These are phyloP conservation scores for Zalaria sp. DNA, from an alignment of 2,329 filamentous ascomycete species.

Conservation along the genomic window DNA sequence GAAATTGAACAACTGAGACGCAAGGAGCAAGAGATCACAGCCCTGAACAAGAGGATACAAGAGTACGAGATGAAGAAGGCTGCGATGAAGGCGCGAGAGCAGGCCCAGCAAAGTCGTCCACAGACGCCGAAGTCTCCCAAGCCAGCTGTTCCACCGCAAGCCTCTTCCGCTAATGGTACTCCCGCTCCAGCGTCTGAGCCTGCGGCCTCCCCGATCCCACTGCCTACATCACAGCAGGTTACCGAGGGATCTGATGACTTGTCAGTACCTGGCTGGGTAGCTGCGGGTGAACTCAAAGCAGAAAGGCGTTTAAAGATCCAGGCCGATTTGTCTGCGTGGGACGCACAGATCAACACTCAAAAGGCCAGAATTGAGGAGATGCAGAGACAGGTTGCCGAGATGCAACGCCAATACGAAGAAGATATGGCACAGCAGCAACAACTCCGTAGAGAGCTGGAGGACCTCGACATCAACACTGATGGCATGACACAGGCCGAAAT, in stretches of 20 bases:
- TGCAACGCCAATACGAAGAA: conserved; percentile 27
- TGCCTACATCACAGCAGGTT: not conserved
- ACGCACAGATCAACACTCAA: conserved; percentile 9
- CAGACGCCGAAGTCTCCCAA: conserved; percentile 1
- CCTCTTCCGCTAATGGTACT: not conserved
- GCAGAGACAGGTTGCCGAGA: conserved; percentile 23
- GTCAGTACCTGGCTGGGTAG: too few species aligned
- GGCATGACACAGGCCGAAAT: conserved; percentile 31
- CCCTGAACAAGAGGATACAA: conserved; percentile 34
- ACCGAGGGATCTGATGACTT: not conserved
- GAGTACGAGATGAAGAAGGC: conserved; percentile 29
- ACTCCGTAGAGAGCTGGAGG: conserved; percentile 26
- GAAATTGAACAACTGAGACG: conserved; percentile 28
- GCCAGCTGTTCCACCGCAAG: not conserved
- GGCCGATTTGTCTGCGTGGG: conserved; percentile 3
- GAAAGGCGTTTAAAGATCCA: conserved; percentile 2
- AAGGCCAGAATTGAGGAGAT: conserved; percentile 10
- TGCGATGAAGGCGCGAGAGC: conserved; percentile 20
- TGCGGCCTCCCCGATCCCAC: not conserved
- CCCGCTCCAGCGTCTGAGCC: not conserved
- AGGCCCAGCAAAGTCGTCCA: not conserved
- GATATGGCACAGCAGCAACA: conserved; percentile 20
- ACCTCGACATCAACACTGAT: conserved; percentile 32
- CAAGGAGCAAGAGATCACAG: conserved; percentile 34
- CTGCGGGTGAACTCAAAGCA: not conserved